Percentiles rank a stretch among this genome's conserved stretches.
Evolutionary conservation across 208 protist genomes (phyloP).

Genomic region (Leptomonas pyrrhocoris): DNA sequence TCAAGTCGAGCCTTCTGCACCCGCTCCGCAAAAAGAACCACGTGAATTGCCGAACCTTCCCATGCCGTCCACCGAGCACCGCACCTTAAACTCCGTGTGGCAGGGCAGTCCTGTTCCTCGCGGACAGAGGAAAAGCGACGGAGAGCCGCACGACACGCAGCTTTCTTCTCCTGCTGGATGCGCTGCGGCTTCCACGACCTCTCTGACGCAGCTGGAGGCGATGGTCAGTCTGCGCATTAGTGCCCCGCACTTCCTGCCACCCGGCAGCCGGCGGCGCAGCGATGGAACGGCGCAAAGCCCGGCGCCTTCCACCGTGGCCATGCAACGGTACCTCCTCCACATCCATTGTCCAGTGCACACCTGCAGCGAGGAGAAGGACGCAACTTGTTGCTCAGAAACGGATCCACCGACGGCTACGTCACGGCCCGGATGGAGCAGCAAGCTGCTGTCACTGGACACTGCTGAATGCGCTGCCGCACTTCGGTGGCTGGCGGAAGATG

Average conservation of each 20-base stretch:
- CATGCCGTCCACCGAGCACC: background rate
- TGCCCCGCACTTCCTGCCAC: constrained; percentile 12
- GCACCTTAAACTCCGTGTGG: constrained; percentile 23
- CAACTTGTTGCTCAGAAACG: too few species aligned
- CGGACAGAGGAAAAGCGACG: background rate
- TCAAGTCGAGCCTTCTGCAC: constrained; percentile 2
- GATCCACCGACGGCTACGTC: background rate
- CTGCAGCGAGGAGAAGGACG: background rate
- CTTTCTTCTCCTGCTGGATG: background rate
- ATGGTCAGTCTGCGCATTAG: constrained; percentile 14
- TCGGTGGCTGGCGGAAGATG: constrained; percentile 13
- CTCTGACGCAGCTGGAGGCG: background rate
- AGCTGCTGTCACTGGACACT: constrained; percentile 17
- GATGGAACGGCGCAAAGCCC: background rate
- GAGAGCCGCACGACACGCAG: background rate
- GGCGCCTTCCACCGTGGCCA: background rate
- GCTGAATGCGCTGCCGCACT: constrained; percentile 12
- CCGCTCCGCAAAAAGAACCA: background rate
- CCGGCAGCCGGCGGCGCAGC: background rate
- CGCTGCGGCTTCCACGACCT: background rate
- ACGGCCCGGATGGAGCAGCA: constrained; percentile 8
- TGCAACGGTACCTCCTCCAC: constrained; percentile 8
- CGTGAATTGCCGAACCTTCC: background rate
- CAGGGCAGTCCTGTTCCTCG: background rate
- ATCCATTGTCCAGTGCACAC: background rate